Percentiles rank a stretch among this genome's conserved stretches.
phyloP scores from a whole-genome alignment of 2,329 filamentous ascomycete species.

The Cytospora piceicola region DNA sequence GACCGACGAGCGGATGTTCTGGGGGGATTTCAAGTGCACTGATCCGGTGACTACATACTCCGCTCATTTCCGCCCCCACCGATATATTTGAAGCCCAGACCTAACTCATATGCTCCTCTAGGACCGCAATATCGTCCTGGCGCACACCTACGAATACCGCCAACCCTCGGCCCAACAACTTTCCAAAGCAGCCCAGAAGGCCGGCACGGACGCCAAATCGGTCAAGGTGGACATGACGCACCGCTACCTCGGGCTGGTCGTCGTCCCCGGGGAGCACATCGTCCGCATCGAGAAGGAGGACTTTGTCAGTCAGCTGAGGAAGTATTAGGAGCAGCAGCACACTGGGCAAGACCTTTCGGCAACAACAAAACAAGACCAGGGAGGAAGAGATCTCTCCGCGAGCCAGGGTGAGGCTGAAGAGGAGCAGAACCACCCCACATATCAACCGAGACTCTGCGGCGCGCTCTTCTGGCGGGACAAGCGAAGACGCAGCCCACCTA shows the following conservation, averaged over 20 bases:
- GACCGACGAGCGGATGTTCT: slow-evolving; percentile 84
- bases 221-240: slow-evolving; percentile 75
- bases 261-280: slow-evolving; percentile 85
- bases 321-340: background rate
- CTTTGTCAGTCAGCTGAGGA: slow-evolving; percentile 59
- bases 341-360: background rate
- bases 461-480: background rate
- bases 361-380: background rate
- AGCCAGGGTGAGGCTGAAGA: background rate
- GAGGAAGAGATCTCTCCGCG: background rate
- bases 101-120: slow-evolving; percentile 41
- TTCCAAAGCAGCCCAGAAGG: slow-evolving; percentile 45
- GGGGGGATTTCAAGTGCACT: slow-evolving; percentile 91
- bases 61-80: slow-evolving; percentile 17
- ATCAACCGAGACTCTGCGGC: background rate
- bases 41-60: slow-evolving; percentile 68
- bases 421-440: background rate
- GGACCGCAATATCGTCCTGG: slow-evolving; percentile 88
- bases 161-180: slow-evolving; percentile 62
- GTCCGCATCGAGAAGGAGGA: slow-evolving; percentile 88
- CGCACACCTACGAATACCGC: slow-evolving; percentile 87
- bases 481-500: background rate
- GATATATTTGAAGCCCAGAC: background rate
- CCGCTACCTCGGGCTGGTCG: slow-evolving; percentile 85
- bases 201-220: slow-evolving; percentile 43